phyloP scores from a whole-genome alignment of 441 rosid species.

The Adansonia grandidieri region DNA sequence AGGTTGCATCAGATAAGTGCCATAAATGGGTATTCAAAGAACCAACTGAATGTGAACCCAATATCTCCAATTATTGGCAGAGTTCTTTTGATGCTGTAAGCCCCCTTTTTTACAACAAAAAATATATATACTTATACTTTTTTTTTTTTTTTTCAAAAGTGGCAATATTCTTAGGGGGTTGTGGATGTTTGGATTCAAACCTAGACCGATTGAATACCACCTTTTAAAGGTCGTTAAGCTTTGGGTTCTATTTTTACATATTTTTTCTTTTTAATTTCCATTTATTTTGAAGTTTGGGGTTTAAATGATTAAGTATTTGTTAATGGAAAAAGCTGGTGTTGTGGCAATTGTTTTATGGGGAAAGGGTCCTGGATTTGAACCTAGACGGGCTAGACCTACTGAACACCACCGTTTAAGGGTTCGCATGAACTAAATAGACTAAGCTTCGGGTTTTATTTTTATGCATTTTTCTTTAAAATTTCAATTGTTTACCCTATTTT shows the following conservation, averaged over 20 bases:
- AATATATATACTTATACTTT: not conserved
- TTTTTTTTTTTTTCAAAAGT: not conserved
- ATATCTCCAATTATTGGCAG: conserved; percentile 92
- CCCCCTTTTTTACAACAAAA: too few species aligned
- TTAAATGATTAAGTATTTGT: not conserved
- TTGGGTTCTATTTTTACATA: too few species aligned
- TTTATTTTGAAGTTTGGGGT: not conserved
- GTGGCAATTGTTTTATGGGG: not conserved
- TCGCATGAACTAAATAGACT: too few species aligned
- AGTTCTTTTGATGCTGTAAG: conserved; percentile 97
- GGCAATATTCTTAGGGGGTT: too few species aligned
- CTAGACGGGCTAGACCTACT: too few species aligned
- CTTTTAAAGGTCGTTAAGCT: too few species aligned
- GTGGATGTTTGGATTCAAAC: too few species aligned
- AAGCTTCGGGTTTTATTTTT: too few species aligned
- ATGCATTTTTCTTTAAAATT: too few species aligned
- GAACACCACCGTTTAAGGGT: too few species aligned
- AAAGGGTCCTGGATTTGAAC: too few species aligned
- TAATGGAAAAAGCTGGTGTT: not conserved
- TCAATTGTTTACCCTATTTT: not conserved
- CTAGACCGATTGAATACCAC: too few species aligned
- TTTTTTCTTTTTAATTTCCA: not conserved
- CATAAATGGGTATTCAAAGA: conserved; percentile 99
- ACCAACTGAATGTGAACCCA: conserved; percentile 86
- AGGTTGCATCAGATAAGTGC: conserved; percentile 98